Evolutionary conservation across 2,329 filamentous ascomycete species (phyloP).

Genomic region (Eutypa lata): DNA sequence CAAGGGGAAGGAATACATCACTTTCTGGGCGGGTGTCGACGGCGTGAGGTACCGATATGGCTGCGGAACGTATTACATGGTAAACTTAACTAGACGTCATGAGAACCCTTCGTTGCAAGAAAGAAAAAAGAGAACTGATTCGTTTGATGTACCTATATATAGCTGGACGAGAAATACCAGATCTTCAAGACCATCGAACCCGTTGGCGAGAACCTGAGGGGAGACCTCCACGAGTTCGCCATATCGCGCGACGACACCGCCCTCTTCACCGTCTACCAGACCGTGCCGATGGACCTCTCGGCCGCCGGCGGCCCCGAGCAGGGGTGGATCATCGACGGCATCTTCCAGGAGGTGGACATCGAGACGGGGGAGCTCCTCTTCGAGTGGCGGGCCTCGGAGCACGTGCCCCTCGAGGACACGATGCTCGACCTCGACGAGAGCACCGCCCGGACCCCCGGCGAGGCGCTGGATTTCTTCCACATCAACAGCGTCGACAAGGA

Average conservation of each 20-base stretch:
- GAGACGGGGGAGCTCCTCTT: constrained; percentile 40
- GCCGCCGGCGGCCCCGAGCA: constrained; percentile 27
- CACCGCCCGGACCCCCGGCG: constrained; percentile 5
- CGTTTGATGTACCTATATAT: neutral
- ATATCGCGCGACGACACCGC: constrained; percentile 38
- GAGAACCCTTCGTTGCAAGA: neutral
- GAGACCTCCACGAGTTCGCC: constrained; percentile 35
- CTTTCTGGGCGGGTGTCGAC: constrained; percentile 25
- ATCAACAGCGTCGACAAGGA: constrained; percentile 16
- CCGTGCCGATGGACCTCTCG: constrained; percentile 30
- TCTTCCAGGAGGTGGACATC: constrained; percentile 45
- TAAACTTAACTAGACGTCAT: neutral
- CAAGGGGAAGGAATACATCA: constrained; percentile 26
- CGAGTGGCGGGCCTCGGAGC: constrained; percentile 44
- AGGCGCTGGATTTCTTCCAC: constrained; percentile 27
- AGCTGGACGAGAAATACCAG: constrained; percentile 12
- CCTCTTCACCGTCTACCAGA: constrained; percentile 36
- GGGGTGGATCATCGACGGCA: constrained; percentile 37
- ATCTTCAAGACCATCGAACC: constrained; percentile 10
- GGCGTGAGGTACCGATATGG: constrained; percentile 7
- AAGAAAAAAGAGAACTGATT: no score
- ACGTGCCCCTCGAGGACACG: constrained; percentile 29
- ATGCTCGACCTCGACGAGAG: neutral
- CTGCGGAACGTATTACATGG: constrained; percentile 7
- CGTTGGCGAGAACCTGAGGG: neutral